Conservation (phyloP, 345 rosid species). For the Theobroma cacao region DNA sequence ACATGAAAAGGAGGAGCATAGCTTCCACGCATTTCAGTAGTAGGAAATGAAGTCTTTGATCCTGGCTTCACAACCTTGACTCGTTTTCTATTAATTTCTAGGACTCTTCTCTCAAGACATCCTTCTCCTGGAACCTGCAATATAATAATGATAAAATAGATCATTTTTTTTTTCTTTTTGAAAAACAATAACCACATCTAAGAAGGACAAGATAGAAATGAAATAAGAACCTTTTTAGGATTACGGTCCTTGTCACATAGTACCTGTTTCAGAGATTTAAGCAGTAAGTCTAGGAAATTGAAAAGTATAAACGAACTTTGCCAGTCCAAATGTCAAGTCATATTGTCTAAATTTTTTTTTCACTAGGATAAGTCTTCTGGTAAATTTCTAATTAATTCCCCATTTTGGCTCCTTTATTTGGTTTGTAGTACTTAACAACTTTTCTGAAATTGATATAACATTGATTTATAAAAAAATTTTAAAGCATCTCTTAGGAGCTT, state of each 20-base stretch:
- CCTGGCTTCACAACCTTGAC: conserved; percentile 95
- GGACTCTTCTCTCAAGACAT: conserved; percentile 80
- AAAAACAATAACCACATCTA: not conserved
- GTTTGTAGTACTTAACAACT: not conserved
- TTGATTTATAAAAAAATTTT: not conserved
- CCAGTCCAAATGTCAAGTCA: not conserved
- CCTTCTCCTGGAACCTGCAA: conserved; percentile 73
- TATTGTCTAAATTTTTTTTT: not conserved
- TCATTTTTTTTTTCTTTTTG: not conserved
- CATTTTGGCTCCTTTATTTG: not conserved
- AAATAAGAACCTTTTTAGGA: conserved; percentile 61
- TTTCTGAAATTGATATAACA: not conserved
- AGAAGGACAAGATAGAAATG: not conserved
- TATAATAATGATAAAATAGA: not conserved
- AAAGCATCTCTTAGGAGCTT: not conserved
- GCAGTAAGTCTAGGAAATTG: conserved; percentile 3
- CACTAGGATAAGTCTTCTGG: not conserved
- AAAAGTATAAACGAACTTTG: not conserved
- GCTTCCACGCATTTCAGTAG: conserved; percentile 91
- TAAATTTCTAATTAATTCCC: not conserved
- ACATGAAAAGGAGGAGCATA: conserved; percentile 95
- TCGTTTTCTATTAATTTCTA: conserved; percentile 85
- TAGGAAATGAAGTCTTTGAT: conserved; percentile 80
- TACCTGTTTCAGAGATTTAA: conserved; percentile 50
- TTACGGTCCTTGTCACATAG: conserved; percentile 80